These are phyloP conservation scores for Moesziomyces aphidis DNA, from an alignment of 1,284 basidiomycete genomes.

Conservation along the genomic window DNA sequence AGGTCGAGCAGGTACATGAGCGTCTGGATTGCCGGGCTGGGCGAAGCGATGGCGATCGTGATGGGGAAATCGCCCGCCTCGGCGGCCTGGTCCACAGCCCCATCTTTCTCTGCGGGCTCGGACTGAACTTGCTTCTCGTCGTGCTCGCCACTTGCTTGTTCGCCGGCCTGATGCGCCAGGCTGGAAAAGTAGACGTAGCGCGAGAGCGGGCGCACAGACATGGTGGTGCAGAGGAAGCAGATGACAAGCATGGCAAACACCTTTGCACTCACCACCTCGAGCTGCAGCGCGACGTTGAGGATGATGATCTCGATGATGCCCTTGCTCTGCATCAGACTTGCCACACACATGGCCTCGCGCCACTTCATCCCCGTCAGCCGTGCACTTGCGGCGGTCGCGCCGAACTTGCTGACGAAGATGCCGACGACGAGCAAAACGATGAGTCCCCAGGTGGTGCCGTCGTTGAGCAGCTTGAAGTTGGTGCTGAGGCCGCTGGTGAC, in stretches of 20 bases:
- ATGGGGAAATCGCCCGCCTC: constrained; percentile 39
- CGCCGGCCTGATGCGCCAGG: constrained; percentile 9
- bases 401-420: constrained; percentile 53
- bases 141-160: background rate
- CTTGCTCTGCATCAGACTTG: constrained; percentile 52
- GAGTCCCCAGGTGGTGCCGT: constrained; percentile 47
- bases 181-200: constrained; percentile 42
- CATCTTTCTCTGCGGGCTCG: background rate
- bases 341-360: constrained; percentile 49
- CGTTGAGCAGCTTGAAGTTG: constrained; percentile 50
- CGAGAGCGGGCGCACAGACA: constrained; percentile 45
- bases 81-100: background rate
- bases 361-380: constrained; percentile 43
- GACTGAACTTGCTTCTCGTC: constrained; percentile 3
- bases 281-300: constrained; percentile 44
- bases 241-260: constrained; percentile 55
- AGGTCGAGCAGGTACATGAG: constrained; percentile 45
- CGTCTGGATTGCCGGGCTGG: constrained; percentile 41
- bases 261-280: constrained; percentile 36
- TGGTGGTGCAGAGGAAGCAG: constrained; percentile 48
- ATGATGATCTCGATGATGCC: constrained; percentile 59
- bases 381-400: constrained; percentile 41
- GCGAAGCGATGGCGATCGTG: constrained; percentile 46
- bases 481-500: constrained; percentile 48
- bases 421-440: constrained; percentile 46